Evolutionary conservation across 768 basidiomycete genomes (phyloP).

Genomic region (Xerocomellus dryophilus): DNA sequence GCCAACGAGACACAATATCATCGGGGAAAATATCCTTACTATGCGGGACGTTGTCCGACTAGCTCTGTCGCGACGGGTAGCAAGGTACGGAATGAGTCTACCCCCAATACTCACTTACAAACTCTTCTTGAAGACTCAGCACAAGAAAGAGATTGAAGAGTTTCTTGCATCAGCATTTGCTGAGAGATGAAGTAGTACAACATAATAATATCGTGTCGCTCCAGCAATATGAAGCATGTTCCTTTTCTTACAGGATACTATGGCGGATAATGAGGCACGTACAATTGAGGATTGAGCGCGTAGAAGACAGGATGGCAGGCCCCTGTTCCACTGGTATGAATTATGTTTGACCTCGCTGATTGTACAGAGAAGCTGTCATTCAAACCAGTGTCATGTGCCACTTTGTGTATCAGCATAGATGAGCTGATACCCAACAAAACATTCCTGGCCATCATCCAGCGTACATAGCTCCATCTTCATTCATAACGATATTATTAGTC

Average conservation of each 20-base stretch:
- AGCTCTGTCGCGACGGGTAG: constrained; percentile 91
- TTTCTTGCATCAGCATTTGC: constrained; percentile 65
- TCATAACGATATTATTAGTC: constrained; percentile 42
- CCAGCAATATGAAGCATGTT: not conserved
- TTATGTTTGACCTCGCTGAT: too few species aligned
- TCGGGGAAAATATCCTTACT: constrained; percentile 83
- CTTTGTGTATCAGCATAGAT: too few species aligned
- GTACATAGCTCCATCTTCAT: constrained; percentile 63
- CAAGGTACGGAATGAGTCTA: constrained; percentile 52
- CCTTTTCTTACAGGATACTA: not conserved
- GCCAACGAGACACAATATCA: constrained; percentile 87
- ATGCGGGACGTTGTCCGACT: constrained; percentile 90
- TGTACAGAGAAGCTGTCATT: too few species aligned
- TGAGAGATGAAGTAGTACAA: constrained; percentile 15
- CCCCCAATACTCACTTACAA: not conserved
- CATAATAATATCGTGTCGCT: not conserved
- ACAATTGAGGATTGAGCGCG: not conserved
- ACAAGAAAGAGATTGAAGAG: constrained; percentile 87
- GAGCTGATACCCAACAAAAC: too few species aligned
- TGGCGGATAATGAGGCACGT: constrained; percentile 1
- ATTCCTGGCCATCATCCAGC: constrained; percentile 23
- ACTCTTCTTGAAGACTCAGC: constrained; percentile 49
- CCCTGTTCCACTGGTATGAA: too few species aligned
- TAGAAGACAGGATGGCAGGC: too few species aligned
- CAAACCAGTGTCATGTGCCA: too few species aligned